These are phyloP conservation scores for Vitis amurensis DNA, from an alignment of 164 flowering plant species.

Conservation along the genomic window DNA sequence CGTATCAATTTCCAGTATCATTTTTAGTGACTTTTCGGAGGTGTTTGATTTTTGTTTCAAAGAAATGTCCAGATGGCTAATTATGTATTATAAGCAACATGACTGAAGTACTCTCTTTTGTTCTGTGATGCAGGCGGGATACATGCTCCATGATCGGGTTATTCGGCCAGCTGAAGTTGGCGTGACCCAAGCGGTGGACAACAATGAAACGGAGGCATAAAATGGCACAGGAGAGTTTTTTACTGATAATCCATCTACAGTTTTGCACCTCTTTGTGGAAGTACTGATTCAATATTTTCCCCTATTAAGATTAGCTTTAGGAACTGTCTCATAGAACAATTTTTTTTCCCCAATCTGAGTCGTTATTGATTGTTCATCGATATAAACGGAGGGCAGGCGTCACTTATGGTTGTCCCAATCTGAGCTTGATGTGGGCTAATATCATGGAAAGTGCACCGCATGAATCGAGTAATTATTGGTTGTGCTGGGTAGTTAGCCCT, in stretches of 20 bases:
- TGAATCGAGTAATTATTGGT: too few species aligned
- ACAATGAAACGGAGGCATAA: conserved; percentile 5
- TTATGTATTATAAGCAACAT: background rate
- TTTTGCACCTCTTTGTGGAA: too few species aligned
- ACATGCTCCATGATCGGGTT: conserved; percentile 68
- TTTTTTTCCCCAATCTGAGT: too few species aligned
- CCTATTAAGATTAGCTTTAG: background rate
- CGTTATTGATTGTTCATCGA: background rate
- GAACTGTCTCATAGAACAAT: background rate
- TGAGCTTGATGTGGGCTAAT: too few species aligned
- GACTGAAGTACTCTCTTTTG: background rate
- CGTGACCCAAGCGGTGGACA: conserved; percentile 45
- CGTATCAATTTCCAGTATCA: too few species aligned
- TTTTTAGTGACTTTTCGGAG: too few species aligned
- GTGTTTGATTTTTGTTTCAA: too few species aligned
- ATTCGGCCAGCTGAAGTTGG: conserved; percentile 94
- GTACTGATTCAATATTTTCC: background rate
- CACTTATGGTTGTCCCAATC: too few species aligned
- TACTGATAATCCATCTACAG: too few species aligned
- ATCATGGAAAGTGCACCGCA: too few species aligned
- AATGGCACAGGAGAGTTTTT: background rate
- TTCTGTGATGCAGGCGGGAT: conserved; percentile 64
- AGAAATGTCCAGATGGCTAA: background rate
- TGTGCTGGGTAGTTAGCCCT: too few species aligned
- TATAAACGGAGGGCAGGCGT: background rate